A percentile compares a stretch with the other conserved stretches of the same genome.
These are phyloP conservation scores for Lentinus brumalis DNA, from an alignment of 768 basidiomycete species.

Conservation along the genomic window DNA sequence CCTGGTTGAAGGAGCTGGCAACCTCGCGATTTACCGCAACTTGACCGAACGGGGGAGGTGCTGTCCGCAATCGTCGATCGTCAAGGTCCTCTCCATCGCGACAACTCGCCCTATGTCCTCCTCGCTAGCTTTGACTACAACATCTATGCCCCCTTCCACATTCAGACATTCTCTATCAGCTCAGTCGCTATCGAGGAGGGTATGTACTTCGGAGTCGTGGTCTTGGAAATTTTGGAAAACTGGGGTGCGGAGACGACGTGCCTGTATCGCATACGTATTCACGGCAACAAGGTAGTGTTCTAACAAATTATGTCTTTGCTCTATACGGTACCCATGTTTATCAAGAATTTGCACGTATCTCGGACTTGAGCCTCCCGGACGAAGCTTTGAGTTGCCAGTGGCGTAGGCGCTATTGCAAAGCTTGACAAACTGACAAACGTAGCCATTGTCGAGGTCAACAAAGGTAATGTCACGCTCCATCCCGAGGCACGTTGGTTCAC, in stretches of 20 bases:
- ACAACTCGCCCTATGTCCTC: not conserved
- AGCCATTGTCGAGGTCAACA: too few relatives aligned
- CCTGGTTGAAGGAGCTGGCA: not conserved
- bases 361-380: too few relatives aligned
- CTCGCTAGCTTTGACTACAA: slow-evolving; percentile 1
- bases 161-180: not conserved
- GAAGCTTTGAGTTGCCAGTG: too few relatives aligned
- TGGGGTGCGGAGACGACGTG: not conserved
- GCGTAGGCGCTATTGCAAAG: too few relatives aligned
- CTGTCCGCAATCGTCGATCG: not conserved
- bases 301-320: too few relatives aligned
- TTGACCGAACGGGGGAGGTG: not conserved
- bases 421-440: too few relatives aligned
- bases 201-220: not conserved
- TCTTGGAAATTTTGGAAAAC: slow-evolving; percentile 1
- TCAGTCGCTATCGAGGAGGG: not conserved
- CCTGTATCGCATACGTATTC: slow-evolving; percentile 1
- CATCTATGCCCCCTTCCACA: not conserved
- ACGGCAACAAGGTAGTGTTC: not conserved
- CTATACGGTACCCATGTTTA: not conserved
- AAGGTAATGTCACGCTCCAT: too few relatives aligned
- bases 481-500: too few relatives aligned
- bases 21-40: not conserved
- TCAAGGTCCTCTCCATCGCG: not conserved
- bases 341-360: not conserved